A percentile compares a stretch with the other conserved stretches of the same genome.
phyloP scores from a whole-genome alignment of 768 basidiomycete genomes.

The Tulasnella sp. region DNA sequence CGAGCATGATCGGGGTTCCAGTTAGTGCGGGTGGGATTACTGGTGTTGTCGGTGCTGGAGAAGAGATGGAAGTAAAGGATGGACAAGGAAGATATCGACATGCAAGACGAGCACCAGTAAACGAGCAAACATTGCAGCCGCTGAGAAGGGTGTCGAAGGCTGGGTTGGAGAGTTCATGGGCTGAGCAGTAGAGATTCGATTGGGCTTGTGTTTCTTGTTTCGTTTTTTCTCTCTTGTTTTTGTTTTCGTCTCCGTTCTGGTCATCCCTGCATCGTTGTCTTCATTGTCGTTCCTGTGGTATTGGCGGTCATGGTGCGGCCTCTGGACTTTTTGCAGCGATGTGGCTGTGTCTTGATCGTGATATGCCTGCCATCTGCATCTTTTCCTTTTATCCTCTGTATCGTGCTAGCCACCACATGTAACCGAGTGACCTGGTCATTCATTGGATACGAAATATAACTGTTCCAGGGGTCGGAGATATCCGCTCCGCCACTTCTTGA shows the following conservation, averaged over 20 bases:
- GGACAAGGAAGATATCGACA: constrained; percentile 77
- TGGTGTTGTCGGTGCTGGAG: constrained; percentile 39
- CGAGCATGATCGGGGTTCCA: constrained; percentile 6
- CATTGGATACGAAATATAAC: too few species aligned
- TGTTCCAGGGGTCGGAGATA: too few species aligned
- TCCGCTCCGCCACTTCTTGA: too few species aligned
- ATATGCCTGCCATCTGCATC: too few species aligned
- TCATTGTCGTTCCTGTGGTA: background rate
- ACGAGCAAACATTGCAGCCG: constrained; percentile 81
- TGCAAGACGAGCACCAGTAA: constrained; percentile 75
- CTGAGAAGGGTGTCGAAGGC: constrained; percentile 87
- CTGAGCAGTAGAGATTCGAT: too few species aligned
- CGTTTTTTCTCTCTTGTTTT: too few species aligned
- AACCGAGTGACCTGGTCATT: too few species aligned
- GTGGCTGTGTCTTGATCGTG: too few species aligned
- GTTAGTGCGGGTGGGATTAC: constrained; percentile 9
- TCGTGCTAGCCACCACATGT: too few species aligned
- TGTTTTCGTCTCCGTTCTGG: background rate
- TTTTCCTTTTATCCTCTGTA: too few species aligned
- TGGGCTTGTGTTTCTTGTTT: background rate
- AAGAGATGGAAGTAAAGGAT: constrained; percentile 87
- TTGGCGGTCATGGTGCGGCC: background rate
- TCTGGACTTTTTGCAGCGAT: background rate
- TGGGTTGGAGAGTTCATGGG: constrained; percentile 59
- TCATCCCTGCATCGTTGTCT: background rate